Evolutionary conservation across 169 alveolate species (phyloP).

Genomic region (Plasmodium gonderi): DNA sequence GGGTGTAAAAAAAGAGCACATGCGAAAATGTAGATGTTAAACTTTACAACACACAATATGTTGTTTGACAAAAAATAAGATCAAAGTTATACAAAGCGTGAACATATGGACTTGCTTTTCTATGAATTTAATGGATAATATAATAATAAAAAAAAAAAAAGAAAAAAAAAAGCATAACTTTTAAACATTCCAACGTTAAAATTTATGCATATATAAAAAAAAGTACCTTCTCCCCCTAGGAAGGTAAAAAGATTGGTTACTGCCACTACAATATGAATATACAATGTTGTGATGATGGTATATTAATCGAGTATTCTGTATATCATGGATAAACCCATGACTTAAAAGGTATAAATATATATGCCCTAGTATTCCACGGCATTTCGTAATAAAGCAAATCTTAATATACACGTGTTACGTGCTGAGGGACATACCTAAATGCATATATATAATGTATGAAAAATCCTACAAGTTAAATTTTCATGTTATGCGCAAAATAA

Average conservation of each 20-base stretch:
- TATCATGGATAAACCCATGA: not conserved
- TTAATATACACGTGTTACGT: not conserved
- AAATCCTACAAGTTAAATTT: not conserved
- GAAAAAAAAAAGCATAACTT: not conserved
- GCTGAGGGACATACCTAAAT: not conserved
- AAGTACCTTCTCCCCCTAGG: not conserved
- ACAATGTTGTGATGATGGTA: not conserved
- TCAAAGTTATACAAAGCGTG: not conserved
- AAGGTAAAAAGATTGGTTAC: not conserved
- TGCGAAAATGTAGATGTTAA: not conserved
- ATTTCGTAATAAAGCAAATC: not conserved
- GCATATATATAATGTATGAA: not conserved
- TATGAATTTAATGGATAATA: not conserved
- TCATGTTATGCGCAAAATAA: not conserved
- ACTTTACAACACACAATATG: not conserved
- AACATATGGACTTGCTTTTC: slow-evolving; percentile 5
- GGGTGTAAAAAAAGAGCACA: not conserved
- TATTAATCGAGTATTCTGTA: not conserved
- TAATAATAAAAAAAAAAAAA: slow-evolving; percentile 4
- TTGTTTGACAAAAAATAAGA: slow-evolving; percentile 46
- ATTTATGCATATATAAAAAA: slow-evolving; percentile 19
- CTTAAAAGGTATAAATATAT: not conserved
- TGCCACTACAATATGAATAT: not conserved
- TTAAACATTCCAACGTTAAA: slow-evolving; percentile 17
- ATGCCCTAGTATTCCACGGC: not conserved